Base-by-base conservation (phyloP, 768 basidiomycete genomes). In the Boletellus emodensis region DNA sequence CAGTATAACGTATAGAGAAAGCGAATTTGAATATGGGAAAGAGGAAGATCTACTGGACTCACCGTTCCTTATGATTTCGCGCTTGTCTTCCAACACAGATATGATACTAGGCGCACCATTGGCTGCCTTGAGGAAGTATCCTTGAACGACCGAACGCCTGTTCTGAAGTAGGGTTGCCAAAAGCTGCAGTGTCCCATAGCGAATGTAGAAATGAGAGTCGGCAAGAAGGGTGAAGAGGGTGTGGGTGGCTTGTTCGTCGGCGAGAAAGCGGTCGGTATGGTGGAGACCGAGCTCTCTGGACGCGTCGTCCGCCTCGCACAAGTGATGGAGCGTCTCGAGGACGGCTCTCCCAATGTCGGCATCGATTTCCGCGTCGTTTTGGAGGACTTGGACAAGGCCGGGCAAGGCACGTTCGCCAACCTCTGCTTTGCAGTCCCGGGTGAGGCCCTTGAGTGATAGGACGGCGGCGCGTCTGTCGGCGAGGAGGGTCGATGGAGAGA, bases 401-500 rank as follows among this genome's bases (percentile, higher is more conserved):
- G 78, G 71, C 8, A 98, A 75, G 1, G 92, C 88, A 41, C 77
- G 76, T 53, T 81, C 77, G 14, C 92, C 94, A 18, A 97, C 89
- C 51, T 96, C 91, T 52, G 84, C 77, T 66, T 89, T 94, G 75
- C 88, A 92, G 68, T 96, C 94, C 51, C 94, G 81, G 40, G 85
- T 75, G 46, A 98, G 83, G 18, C 94, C 95, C 66, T 98, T 98
- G 57, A 99, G 79, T 1, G 92, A 82, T 46, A 96, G 74, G n/a
- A 99, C 87, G 0, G 95, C 87, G 24, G 95, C 95, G 51, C 92
- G 81, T 59, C 96, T 78, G 71, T 98, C 96, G 28, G 93, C 88
- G 14, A 94, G 81, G 22, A 90, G 82, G 0, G 90, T 86, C 4
- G 87, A 83, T n/a, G 94, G 92, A 17, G 91, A 88, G 18, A 99